Base-by-base conservation (phyloP, 1,284 basidiomycete species). In the Vanrija humicola region DNA sequence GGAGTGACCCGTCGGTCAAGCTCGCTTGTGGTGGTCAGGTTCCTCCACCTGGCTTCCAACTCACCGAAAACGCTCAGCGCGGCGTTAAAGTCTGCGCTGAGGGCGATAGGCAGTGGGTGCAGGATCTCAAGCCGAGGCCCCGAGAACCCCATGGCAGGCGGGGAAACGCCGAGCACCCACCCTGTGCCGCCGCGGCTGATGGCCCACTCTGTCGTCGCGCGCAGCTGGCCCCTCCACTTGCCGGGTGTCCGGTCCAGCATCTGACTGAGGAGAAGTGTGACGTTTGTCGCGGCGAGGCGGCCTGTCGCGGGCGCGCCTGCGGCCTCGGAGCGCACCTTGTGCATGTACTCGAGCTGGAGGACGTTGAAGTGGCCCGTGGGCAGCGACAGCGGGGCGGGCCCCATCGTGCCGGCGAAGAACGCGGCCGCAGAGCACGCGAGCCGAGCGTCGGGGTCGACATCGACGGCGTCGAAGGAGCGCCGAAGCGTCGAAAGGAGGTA, bases 1-100 rank as follows among this genome's bases (percentile, higher is more conserved):
- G 52, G 1, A 29, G n/a, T 3, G 52, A 45, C 29, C 52, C 52
- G 25, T 49, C 43, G 8, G 47, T 39, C 5, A 54, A 15, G 15
- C 34, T 29, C 25, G 52, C 52, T n/a, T n/a, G n/a, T 50, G 48
- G 18, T 1, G 6, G 48, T 49, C 16, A 48, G 46, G 46, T 19
- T 12, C 19, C n/a, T 8, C 16, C 16, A 7, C n/a, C 6, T 14
- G 29, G 9, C 21, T 3, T 16, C 1, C 6, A 15, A 43, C 48
- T 43, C 39, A 50, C 48, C 42, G 1, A 54, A 7, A 4, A 54
- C 38, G 0, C 28, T 16, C 3, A 54, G 52, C 18, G 49, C 25
- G 15, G 52, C 52, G 16, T 47, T 54, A 38, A 54, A 49, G 47
- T 54, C 52, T 0, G 47, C 45, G 18, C 49, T 45, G 18, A 54